Conservation (phyloP, 148 eudicot species). For the Agrostemma githago region DNA sequence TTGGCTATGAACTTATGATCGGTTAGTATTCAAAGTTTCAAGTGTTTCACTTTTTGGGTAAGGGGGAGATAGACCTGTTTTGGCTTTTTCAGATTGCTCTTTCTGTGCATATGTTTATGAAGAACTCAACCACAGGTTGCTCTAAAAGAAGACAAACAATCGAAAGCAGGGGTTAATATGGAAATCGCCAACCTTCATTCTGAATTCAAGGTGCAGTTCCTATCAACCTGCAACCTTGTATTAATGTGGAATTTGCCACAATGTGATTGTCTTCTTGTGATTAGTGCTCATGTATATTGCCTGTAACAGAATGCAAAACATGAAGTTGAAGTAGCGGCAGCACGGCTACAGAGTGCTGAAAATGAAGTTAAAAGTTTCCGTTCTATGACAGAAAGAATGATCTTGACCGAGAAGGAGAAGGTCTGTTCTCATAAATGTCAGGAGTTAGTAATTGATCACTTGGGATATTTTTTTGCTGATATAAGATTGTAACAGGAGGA, state of each 20-base stretch:
- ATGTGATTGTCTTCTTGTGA: conserved; percentile 12
- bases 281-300: conserved; percentile 20
- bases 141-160: conserved; percentile 69
- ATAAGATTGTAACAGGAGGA: conserved; percentile 58
- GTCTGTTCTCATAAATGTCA: conserved; percentile 30
- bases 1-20: background rate
- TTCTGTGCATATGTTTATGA: background rate
- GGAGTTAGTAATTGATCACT: conserved; percentile 2
- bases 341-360: conserved; percentile 57
- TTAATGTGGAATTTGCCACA: background rate
- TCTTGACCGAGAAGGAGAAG: conserved; percentile 82
- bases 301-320: conserved; percentile 53
- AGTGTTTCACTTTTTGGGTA: background rate
- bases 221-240: background rate
- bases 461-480: conserved; percentile 14
- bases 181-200: conserved; percentile 53
- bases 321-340: conserved; percentile 53
- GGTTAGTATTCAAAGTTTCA: background rate
- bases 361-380: conserved; percentile 66
- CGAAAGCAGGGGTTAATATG: conserved; percentile 48
- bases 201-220: conserved; percentile 52
- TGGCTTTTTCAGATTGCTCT: background rate
- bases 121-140: conserved; percentile 50
- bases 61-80: background rate
- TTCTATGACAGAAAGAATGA: conserved; percentile 84